Base-by-base conservation (phyloP, 768 basidiomycete genomes). In the Paxillus involutus region DNA sequence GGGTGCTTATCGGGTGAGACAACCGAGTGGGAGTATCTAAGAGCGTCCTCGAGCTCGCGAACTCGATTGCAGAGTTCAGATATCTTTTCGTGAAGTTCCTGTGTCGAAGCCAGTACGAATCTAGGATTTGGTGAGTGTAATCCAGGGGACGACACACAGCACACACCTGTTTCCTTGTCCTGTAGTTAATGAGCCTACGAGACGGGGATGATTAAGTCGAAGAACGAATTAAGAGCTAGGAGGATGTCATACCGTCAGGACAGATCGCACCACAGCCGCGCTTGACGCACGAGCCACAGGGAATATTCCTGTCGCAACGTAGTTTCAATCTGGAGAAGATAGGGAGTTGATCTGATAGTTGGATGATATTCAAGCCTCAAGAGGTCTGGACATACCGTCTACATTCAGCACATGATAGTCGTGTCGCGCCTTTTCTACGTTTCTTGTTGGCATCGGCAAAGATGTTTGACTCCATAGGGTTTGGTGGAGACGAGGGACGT, bases 11-110 rank as follows among this genome's bases (percentile, higher is more conserved):
- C 86, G 13, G 71, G 54, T 1, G 88, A 81, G 16, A 86, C 66
- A 45, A 79, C 78, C 6, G 76, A 68, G 59, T 92, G 87, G 0
- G 85, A 79, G 2, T 73, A 62, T 26, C 86, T 79, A 26, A 92
- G 71, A 9, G 73, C 82, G 60, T 91, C 89, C 63, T 92, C 89
- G 19, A 92, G 78, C 47, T 90, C 84, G 52, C 89, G 82, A 21
- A 91, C 84, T 42, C 89, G 88, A 56, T 73, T 81, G 29, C 84
- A 82, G 5, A 91, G 80, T 63, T 89, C 84, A 17, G 81, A 74
- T 50, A 91, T 91, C 69, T 91, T 91, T 69, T 91, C 88, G 63
- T 91, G 89, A 1, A 91, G 75, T 59, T 91, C 89, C 67, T 86
- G 85, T 0, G 88, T 90, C 0, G 86, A 88, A 0, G 88, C 89